Percentiles rank a stretch among this genome's conserved stretches.
Evolutionary conservation across 208 protist species (phyloP).

Genomic region (Acanthamoeba lenticulata): DNA sequence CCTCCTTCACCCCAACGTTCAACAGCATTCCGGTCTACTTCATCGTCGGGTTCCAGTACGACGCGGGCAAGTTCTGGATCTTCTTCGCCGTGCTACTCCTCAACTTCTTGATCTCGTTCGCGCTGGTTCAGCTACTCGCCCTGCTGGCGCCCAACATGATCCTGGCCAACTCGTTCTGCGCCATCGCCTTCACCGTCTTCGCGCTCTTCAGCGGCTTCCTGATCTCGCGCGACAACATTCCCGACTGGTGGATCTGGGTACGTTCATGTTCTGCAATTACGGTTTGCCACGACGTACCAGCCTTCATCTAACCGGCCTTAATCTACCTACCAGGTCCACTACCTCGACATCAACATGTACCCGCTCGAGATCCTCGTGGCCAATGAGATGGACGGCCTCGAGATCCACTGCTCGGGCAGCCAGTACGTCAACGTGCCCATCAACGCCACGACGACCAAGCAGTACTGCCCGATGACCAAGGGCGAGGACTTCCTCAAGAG

Average conservation of each 20-base stretch:
- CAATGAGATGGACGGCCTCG: slow-evolving; percentile 62
- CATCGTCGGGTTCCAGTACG: slow-evolving; percentile 32
- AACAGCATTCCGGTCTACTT: slow-evolving; percentile 52
- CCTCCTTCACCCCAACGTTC: background rate
- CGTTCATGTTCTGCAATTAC: too few relatives aligned
- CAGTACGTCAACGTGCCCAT: slow-evolving; percentile 43
- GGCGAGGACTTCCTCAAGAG: background rate
- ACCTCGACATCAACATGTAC: slow-evolving; percentile 63
- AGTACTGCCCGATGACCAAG: background rate
- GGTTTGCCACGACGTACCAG: too few relatives aligned
- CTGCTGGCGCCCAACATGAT: slow-evolving; percentile 35
- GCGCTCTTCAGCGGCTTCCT: slow-evolving; percentile 54
- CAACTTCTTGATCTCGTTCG: slow-evolving; percentile 4
- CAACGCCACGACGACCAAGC: slow-evolving; percentile 4
- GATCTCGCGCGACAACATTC: slow-evolving; percentile 59
- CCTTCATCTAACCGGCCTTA: too few relatives aligned
- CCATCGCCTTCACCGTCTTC: slow-evolving; percentile 54
- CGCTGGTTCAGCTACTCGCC: slow-evolving; percentile 12
- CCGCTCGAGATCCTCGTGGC: slow-evolving; percentile 26
- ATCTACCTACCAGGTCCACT: too few relatives aligned
- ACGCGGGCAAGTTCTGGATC: slow-evolving; percentile 66
- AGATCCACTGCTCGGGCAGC: background rate
- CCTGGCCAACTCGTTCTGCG: slow-evolving; percentile 40
- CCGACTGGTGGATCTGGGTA: slow-evolving; percentile 35
- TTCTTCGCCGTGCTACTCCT: slow-evolving; percentile 42